Conservation (phyloP, 163 green algal species). For the Smithsoniella earleae region DNA sequence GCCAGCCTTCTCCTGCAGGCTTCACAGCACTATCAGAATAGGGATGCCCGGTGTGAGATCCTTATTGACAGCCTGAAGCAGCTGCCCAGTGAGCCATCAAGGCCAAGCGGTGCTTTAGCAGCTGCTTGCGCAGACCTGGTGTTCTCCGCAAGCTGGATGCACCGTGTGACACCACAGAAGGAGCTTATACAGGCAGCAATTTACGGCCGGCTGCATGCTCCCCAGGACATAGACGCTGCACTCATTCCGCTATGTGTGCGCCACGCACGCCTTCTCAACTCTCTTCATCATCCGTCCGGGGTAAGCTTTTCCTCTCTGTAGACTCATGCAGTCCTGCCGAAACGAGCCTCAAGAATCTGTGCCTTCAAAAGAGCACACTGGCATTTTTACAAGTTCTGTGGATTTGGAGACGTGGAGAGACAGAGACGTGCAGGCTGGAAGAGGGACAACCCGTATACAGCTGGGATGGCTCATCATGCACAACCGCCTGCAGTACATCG, state of each 20-base stretch:
- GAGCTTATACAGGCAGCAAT: constrained; percentile 15
- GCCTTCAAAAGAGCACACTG: no score
- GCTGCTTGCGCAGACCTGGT: background rate
- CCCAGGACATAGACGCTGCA: background rate
- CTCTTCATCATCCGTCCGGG: background rate
- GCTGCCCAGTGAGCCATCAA: no score
- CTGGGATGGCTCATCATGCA: constrained; percentile 24
- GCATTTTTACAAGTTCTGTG: no score
- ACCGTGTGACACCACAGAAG: background rate
- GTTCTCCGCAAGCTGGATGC: constrained; percentile 5
- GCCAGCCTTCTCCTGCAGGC: constrained; percentile 3
- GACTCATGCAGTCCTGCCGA: no score
- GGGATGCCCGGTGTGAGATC: constrained; percentile 1
- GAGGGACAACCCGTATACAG: constrained; percentile 18
- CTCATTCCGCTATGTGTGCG: constrained; percentile 21
- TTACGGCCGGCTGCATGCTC: constrained; percentile 14
- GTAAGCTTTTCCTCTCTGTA: background rate
- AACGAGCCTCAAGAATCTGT: no score
- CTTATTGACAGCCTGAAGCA: background rate
- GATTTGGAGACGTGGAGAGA: no score
- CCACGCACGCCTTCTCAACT: constrained; percentile 10
- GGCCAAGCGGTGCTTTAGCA: background rate
- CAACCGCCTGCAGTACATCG: constrained; percentile 30
- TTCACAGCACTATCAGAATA: background rate
- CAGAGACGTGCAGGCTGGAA: constrained; percentile 10